A percentile compares a stretch with the other conserved stretches of the same genome.
Evolutionary conservation across 2,329 filamentous ascomycete species (phyloP).

Genomic region (Dactylellina leptospora): DNA sequence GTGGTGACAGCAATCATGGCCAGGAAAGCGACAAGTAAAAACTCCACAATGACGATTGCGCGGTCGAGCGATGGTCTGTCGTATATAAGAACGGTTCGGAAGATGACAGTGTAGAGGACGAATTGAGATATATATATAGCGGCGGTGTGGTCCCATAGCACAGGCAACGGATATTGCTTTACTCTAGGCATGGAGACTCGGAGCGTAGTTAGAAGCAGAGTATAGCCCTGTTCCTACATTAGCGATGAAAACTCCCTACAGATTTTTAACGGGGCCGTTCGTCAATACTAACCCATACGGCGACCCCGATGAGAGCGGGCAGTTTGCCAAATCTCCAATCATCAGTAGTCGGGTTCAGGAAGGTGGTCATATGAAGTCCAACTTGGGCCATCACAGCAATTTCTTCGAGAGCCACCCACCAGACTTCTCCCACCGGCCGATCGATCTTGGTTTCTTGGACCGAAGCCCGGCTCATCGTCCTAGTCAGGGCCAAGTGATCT

Average conservation of each 20-base stretch:
- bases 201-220: slow-evolving; percentile 75
- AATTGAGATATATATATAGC: slow-evolving; percentile 83
- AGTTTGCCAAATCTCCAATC: slow-evolving; percentile 65
- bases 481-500: slow-evolving; percentile 66
- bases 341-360: slow-evolving; percentile 67
- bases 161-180: slow-evolving; percentile 71
- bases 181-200: slow-evolving; percentile 71
- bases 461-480: slow-evolving; percentile 65
- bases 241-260: neutral
- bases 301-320: slow-evolving; percentile 71
- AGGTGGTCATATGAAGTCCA: slow-evolving; percentile 71
- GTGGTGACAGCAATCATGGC: slow-evolving; percentile 80
- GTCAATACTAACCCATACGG: slow-evolving; percentile 69
- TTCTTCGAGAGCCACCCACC: slow-evolving; percentile 77
- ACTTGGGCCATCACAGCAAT: slow-evolving; percentile 77
- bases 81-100: slow-evolving; percentile 86
- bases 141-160: slow-evolving; percentile 92
- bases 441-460: slow-evolving; percentile 73
- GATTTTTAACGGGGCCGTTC: neutral
- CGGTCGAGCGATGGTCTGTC: slow-evolving; percentile 71
- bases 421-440: slow-evolving; percentile 76
- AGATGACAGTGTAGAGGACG: slow-evolving; percentile 77
- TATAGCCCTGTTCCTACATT: slow-evolving; percentile 67
- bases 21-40: slow-evolving; percentile 76
- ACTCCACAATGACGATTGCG: slow-evolving; percentile 75